Percentiles rank a stretch among this genome's conserved stretches.
Evolutionary conservation across 2,329 filamentous ascomycete species (phyloP).

Genomic region (Xylaria sp.): DNA sequence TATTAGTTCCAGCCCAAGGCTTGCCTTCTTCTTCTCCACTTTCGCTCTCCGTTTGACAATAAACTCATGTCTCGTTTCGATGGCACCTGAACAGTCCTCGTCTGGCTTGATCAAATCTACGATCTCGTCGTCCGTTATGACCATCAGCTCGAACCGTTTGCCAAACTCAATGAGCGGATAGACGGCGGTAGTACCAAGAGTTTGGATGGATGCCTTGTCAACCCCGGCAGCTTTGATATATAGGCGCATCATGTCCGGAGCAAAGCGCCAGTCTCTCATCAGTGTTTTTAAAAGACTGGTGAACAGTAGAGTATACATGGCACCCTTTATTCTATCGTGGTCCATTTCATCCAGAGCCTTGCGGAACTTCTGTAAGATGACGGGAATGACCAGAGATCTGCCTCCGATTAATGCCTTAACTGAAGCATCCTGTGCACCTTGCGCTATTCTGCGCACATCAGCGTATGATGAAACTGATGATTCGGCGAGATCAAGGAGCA

Average conservation of each 20-base stretch:
- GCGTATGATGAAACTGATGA: constrained; percentile 93
- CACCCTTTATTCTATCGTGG: constrained; percentile 92
- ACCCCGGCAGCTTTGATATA: constrained; percentile 91
- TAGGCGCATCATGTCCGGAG: constrained; percentile 86
- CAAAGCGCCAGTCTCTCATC: constrained; percentile 92
- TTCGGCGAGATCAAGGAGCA: constrained; percentile 87
- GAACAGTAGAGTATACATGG: constrained; percentile 89
- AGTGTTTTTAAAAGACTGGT: constrained; percentile 89
- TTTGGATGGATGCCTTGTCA: constrained; percentile 95
- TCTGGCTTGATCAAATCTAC: constrained; percentile 77
- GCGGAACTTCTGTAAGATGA: constrained; percentile 82
- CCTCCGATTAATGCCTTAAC: constrained; percentile 91
- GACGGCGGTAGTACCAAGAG: constrained; percentile 81
- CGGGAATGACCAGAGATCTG: constrained; percentile 87
- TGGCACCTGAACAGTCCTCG: constrained; percentile 69
- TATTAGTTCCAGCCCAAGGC: constrained; percentile 83
- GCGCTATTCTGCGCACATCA: constrained; percentile 93
- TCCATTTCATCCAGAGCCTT: constrained; percentile 82
- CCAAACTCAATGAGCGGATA: constrained; percentile 94
- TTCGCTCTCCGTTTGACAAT: constrained; percentile 79
- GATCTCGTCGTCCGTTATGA: constrained; percentile 78
- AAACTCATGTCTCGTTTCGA: constrained; percentile 75
- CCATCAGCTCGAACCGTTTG: constrained; percentile 85
- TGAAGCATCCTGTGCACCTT: constrained; percentile 91
- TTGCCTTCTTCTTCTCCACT: constrained; percentile 86